Percentiles rank a stretch among this genome's conserved stretches.
phyloP scores from a whole-genome alignment of 345 rosid species.

The Eucalyptus curtisii region DNA sequence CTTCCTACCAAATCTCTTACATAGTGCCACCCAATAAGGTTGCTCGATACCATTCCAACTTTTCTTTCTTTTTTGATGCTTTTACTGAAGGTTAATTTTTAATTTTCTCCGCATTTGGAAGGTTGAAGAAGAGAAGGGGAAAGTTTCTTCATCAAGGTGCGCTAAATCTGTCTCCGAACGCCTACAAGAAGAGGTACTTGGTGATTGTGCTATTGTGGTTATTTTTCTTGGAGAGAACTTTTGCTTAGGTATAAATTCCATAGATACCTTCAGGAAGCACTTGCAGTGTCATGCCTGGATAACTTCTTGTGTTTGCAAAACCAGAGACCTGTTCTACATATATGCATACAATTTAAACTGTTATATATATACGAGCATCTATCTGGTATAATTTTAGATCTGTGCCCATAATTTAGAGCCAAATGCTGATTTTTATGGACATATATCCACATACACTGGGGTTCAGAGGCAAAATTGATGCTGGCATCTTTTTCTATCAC shows the following conservation, averaged over 20 bases:
- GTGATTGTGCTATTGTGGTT: not conserved
- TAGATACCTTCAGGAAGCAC: not conserved
- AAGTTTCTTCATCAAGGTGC: slow-evolving; percentile 39
- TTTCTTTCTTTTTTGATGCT: not conserved
- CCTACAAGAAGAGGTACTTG: slow-evolving; percentile 71
- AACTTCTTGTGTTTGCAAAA: not conserved
- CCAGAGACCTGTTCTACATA: not conserved
- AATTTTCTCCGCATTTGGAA: slow-evolving; percentile 3
- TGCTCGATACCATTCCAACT: not conserved
- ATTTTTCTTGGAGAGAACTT: not conserved
- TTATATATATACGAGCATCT: not conserved
- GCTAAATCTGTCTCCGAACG: slow-evolving; percentile 59
- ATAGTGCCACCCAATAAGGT: slow-evolving; percentile 94
- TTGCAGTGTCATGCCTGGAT: not conserved
- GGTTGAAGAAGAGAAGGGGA: slow-evolving; percentile 71
- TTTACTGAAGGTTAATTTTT: not conserved
- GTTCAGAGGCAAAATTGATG: not conserved
- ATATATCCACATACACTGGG: not conserved
- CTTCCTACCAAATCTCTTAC: slow-evolving; percentile 50
- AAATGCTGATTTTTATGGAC: not conserved
- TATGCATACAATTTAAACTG: not conserved
- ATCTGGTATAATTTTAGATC: not conserved
- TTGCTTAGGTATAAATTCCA: not conserved
- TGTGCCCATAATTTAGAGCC: not conserved
- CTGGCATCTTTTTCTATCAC: not conserved